Base-by-base conservation (phyloP, 768 basidiomycete species). In the Tricholoma sp. region DNA sequence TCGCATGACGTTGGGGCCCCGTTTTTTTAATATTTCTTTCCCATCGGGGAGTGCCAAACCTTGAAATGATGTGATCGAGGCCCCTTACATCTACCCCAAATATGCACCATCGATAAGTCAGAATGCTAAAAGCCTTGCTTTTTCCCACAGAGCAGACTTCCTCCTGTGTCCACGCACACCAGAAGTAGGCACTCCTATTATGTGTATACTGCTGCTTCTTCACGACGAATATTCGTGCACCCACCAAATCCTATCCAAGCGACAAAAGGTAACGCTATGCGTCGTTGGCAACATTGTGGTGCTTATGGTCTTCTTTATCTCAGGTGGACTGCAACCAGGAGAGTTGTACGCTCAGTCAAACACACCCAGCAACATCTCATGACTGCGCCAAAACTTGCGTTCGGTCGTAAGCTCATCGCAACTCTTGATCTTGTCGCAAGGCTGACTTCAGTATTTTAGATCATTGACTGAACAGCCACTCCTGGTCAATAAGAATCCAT, bases 321-420 rank as follows among this genome's bases (percentile, higher is more conserved):
- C 54, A 84, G 83, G 69, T 84, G 14, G 83, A 83, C 59, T 84
- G 83, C 60, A 72, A 76, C 50, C 55, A 55, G 2, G 53, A 58
- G 24, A 59, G 61, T 6, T 83, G 83, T 55, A 68, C 64, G 7
- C 64, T 73, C 55, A 84, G 83, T 57, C 19, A 50, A 8, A 61
- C 34, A 32, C 81, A 82, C 57, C 64, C 54, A 8, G 57, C 41
- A 0, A 43, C 29, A 11, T 2, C 22, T 1, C 81, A 82, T 54
- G 59, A 74, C 54, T 82, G 81, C 58, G 41, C 19, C 19, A 57
- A 52, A 7, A 69, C 65, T 0, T 82, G 80, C 56, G 46, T 19
- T 9, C 77, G 76, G 58, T 63, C 24, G 80, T 79, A 57, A 59
- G 69, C 61, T 8, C 5, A 50, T 22, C 53, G 11, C 22, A 10